These are phyloP conservation scores for Neurospora sublineolata DNA, from an alignment of 495 filamentous ascomycete species.

Conservation along the genomic window DNA sequence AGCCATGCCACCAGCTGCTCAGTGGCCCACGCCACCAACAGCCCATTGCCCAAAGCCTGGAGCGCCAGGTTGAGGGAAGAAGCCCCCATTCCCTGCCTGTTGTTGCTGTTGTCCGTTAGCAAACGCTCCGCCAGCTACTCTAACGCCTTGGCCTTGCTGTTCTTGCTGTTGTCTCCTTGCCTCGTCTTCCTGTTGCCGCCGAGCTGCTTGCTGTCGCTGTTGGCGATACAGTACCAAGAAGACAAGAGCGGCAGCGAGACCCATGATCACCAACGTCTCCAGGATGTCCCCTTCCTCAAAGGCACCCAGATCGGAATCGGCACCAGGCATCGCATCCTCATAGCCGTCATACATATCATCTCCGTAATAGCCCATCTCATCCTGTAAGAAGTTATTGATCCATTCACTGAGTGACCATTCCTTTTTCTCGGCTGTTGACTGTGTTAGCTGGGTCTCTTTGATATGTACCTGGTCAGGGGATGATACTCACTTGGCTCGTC, in stretches of 20 bases:
- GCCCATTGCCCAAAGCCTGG: constrained; percentile 64
- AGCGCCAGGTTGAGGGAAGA: constrained; percentile 63
- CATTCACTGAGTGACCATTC: constrained; percentile 71
- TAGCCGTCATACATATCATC: constrained; percentile 48
- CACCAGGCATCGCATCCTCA: constrained; percentile 40
- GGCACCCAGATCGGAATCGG: constrained; percentile 16
- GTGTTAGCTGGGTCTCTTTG: constrained; percentile 10
- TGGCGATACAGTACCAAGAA: constrained; percentile 76
- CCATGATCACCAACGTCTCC: constrained; percentile 77
- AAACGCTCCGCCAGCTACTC: constrained; percentile 20
- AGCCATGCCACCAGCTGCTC: constrained; percentile 8
- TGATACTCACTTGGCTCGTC: constrained; percentile 67
- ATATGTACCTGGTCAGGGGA: background rate
- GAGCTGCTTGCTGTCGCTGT: constrained; percentile 51
- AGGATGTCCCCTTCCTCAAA: constrained; percentile 51
- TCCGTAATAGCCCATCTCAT: constrained; percentile 54
- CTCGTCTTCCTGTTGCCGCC: constrained; percentile 26
- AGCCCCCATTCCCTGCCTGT: constrained; percentile 43
- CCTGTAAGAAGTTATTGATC: constrained; percentile 70
- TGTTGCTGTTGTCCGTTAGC: constrained; percentile 1
- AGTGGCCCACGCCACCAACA: constrained; percentile 68
- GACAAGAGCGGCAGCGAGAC: constrained; percentile 59
- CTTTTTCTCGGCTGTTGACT: constrained; percentile 45
- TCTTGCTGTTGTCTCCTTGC: constrained; percentile 21
- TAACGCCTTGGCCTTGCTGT: constrained; percentile 20